Conservation (phyloP, 1,284 basidiomycete species). For the Pisolithus thermaeus region DNA sequence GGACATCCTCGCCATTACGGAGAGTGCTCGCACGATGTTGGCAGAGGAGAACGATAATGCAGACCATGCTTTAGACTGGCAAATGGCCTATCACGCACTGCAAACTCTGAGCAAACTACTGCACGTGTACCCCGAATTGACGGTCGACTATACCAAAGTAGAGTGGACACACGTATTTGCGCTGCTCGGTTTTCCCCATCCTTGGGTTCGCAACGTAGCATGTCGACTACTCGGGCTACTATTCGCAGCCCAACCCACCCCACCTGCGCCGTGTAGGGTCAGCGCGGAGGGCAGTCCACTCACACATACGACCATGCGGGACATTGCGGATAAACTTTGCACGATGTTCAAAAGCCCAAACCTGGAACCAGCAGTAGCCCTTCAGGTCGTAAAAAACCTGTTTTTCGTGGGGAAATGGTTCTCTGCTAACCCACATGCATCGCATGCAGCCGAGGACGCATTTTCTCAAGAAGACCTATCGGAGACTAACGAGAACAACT, state of each 20-base stretch:
- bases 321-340: conserved; percentile 72
- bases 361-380: conserved; percentile 69
- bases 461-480: conserved; percentile 8
- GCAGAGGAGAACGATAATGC: conserved; percentile 36
- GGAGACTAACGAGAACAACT: conserved; percentile 27
- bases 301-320: conserved; percentile 53
- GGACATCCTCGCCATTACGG: conserved; percentile 51
- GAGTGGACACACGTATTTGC: conserved; percentile 61
- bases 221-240: conserved; percentile 74
- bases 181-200: conserved; percentile 86
- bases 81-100: conserved; percentile 79
- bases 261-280: conserved; percentile 31
- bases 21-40: conserved; percentile 37
- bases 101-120: conserved; percentile 62
- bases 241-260: conserved; percentile 40
- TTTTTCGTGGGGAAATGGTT: conserved; percentile 90
- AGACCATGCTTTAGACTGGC: conserved; percentile 68
- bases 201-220: conserved; percentile 87
- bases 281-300: conserved; percentile 30
- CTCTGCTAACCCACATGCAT: conserved; percentile 25
- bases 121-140: conserved; percentile 48
- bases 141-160: conserved; percentile 30
- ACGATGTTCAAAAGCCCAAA: conserved; percentile 79
- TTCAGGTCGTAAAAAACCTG: conserved; percentile 92
- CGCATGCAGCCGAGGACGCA: conserved; percentile 11